A percentile compares a stretch with the other conserved stretches of the same genome.
These are phyloP conservation scores for Russula sp. DNA, from an alignment of 768 basidiomycete genomes.

Conservation along the genomic window DNA sequence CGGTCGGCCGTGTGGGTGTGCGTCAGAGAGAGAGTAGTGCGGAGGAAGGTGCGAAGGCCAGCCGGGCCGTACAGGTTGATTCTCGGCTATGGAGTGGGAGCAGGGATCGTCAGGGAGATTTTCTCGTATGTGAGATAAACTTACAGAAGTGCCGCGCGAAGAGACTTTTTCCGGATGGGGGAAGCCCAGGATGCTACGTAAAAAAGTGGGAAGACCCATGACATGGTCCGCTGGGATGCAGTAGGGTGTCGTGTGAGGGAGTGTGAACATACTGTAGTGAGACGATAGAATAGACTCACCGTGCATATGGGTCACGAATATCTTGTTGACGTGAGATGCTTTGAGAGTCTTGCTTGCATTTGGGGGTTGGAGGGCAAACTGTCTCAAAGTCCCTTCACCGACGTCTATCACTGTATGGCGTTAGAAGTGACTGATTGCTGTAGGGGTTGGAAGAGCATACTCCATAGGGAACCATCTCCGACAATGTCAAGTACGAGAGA, in stretches of 20 bases:
- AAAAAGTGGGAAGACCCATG: constrained; percentile 63
- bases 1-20: constrained; percentile 49
- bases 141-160: constrained; percentile 10
- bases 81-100: constrained; percentile 28
- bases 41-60: constrained; percentile 68
- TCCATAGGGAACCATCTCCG: constrained; percentile 56
- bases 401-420: constrained; percentile 78
- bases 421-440: no score
- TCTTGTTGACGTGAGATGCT: constrained; percentile 46
- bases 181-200: constrained; percentile 49
- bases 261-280: no score
- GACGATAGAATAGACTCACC: no score
- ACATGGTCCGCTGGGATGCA: constrained; percentile 53
- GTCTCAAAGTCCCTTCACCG: constrained; percentile 71
- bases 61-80: constrained; percentile 76
- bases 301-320: constrained; percentile 86
- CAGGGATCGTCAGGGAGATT: background rate
- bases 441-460: constrained; percentile 35
- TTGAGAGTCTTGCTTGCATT: constrained; percentile 29
- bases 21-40: constrained; percentile 63
- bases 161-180: constrained; percentile 31
- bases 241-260: background rate
- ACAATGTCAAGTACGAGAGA: constrained; percentile 56
- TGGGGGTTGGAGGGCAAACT: constrained; percentile 53
- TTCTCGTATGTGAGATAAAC: background rate